Conservation (phyloP, 345 rosid genomes). For the Turritis glabra region DNA sequence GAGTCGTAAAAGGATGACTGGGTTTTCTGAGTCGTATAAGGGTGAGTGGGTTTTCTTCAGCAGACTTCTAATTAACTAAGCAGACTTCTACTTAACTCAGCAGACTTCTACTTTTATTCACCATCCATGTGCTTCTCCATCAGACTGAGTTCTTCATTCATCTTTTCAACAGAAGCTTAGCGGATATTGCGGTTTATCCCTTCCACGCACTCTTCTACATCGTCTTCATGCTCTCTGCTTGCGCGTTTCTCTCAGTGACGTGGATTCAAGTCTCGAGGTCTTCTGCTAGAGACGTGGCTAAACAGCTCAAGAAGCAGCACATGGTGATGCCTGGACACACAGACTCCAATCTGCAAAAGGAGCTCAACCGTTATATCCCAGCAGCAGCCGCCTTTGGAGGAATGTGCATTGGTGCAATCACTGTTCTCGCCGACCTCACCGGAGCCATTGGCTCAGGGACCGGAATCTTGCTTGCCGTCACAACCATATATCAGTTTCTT, state of each 20-base stretch:
- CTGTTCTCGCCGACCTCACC: constrained; percentile 22
- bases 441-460: constrained; percentile 12
- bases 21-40: no score
- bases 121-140: no score
- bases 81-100: no score
- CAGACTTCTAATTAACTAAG: no score
- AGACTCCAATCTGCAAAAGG: neutral
- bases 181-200: neutral
- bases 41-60: no score
- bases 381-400: constrained; percentile 26
- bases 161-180: no score
- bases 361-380: neutral
- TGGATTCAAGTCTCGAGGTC: constrained; percentile 2
- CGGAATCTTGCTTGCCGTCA: neutral
- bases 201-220: constrained; percentile 24
- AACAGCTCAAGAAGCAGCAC: neutral
- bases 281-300: constrained; percentile 10
- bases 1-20: no score
- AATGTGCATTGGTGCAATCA: constrained; percentile 31
- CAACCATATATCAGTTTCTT: neutral
- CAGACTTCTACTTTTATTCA: no score
- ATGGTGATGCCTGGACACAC: constrained; percentile 4
- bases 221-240: constrained; percentile 7
- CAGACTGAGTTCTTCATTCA: no score
- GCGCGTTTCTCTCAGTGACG: neutral